Percentiles rank a stretch among this genome's conserved stretches.
Evolutionary conservation across 164 flowering plant genomes (phyloP).

Genomic region (Kalanchoe fedtschenkoi): DNA sequence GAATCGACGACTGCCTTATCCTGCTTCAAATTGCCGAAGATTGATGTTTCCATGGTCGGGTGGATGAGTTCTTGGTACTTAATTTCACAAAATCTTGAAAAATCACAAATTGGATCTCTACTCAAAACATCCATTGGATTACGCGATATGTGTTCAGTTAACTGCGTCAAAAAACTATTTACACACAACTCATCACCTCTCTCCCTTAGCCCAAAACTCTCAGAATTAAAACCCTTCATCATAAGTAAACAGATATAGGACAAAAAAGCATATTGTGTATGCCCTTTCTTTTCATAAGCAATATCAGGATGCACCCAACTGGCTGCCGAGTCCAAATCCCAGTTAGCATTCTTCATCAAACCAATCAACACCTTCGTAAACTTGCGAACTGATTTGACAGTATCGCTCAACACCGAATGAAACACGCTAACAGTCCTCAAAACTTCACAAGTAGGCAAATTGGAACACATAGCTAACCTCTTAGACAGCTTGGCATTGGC

Average conservation of each 20-base stretch:
- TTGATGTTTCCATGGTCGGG: constrained; percentile 77
- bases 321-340: constrained; percentile 85
- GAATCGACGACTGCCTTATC: constrained; percentile 47
- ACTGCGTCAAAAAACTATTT: constrained; percentile 29
- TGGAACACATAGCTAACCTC: constrained; percentile 23
- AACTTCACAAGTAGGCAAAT: constrained; percentile 23
- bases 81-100: constrained; percentile 61
- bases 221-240: constrained; percentile 55
- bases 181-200: constrained; percentile 14
- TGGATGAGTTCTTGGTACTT: constrained; percentile 75
- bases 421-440: constrained; percentile 52
- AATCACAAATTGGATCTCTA: constrained; percentile 36
- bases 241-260: constrained; percentile 80
- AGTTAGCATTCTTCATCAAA: constrained; percentile 64
- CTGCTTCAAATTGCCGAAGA: constrained; percentile 47
- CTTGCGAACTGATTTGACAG: constrained; percentile 33
- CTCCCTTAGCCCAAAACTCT: constrained; percentile 39
- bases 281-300: constrained; percentile 50
- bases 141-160: constrained; percentile 46
- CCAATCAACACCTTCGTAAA: constrained; percentile 64
- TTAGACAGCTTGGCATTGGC: constrained; percentile 32
- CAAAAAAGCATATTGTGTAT: constrained; percentile 58
- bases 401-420: constrained; percentile 52
- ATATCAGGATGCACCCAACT: constrained; percentile 49
- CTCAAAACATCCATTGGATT: constrained; percentile 58